Percentiles rank a stretch among this genome's conserved stretches.
Conservation (phyloP, 306 rosid species). For the Prunus dulcis region DNA sequence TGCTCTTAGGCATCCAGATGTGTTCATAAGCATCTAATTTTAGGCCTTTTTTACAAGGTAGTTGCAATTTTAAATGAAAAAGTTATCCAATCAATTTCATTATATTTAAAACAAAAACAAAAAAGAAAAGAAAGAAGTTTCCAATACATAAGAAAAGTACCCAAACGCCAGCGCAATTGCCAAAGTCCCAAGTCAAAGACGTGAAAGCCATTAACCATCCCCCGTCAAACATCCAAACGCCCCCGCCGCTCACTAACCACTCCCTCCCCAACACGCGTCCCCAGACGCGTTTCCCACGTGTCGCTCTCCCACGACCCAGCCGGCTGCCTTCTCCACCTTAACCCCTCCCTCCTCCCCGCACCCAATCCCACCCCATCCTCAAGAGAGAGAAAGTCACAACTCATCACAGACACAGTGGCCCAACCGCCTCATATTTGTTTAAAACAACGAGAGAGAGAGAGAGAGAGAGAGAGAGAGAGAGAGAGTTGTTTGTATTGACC, state of each 20-base stretch:
- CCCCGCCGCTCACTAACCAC: not conserved
- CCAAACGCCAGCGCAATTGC: no score
- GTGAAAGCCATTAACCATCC: constrained; percentile 11
- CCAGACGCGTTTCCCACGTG: not conserved
- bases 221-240: constrained; percentile 1
- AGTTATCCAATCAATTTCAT: no score
- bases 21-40: no score
- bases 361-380: constrained; percentile 11
- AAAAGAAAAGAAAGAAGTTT: not conserved
- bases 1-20: no score
- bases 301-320: not conserved
- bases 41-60: no score
- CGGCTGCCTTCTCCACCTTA: constrained; percentile 17
- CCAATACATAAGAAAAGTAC: not conserved
- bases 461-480: no score
- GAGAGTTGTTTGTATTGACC: not conserved
- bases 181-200: not conserved
- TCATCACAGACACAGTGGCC: constrained; percentile 34
- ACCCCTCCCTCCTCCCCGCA: constrained; percentile 32
- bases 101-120: not conserved
- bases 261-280: constrained; percentile 30
- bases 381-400: not conserved
- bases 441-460: not conserved
- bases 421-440: constrained; percentile 43
- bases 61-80: no score